Evolutionary conservation across 305 asterid species (phyloP).

Genomic region (Ajuga reptans): DNA sequence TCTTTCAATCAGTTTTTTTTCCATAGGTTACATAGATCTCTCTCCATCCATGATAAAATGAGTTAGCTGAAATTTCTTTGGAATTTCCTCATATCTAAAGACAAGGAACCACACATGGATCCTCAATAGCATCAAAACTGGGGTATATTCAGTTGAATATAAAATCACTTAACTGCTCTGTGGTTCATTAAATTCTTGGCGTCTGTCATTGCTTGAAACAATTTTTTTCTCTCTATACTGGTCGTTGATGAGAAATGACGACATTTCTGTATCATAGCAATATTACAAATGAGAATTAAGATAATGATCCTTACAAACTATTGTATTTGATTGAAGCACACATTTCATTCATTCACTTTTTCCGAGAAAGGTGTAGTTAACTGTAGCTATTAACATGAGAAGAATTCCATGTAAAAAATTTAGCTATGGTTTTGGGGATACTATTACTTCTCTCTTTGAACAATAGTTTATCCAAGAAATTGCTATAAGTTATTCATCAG

Average conservation of each 20-base stretch:
- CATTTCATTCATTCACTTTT: neutral
- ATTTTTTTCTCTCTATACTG: neutral
- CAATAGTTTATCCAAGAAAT: neutral
- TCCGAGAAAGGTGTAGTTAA: constrained; percentile 3
- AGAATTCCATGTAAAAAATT: neutral
- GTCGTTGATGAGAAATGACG: neutral
- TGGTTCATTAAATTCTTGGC: neutral
- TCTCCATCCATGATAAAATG: neutral
- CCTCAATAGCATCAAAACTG: constrained; percentile 9
- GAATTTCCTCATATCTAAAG: neutral
- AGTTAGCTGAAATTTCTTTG: neutral
- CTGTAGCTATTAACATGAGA: constrained; percentile 7
- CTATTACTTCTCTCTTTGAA: neutral
- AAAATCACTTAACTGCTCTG: neutral
- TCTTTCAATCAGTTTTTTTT: constrained; percentile 7
- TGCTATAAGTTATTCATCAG: neutral
- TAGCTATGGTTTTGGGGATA: neutral
- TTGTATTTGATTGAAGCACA: neutral
- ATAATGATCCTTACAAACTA: neutral
- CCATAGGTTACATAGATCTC: neutral
- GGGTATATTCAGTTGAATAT: neutral
- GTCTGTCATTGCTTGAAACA: neutral
- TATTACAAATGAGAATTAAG: neutral
- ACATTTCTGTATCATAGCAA: neutral
- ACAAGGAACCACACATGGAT: neutral